phyloP scores from a whole-genome alignment of 2,329 filamentous ascomycete species.

The Diaporthe sp. region DNA sequence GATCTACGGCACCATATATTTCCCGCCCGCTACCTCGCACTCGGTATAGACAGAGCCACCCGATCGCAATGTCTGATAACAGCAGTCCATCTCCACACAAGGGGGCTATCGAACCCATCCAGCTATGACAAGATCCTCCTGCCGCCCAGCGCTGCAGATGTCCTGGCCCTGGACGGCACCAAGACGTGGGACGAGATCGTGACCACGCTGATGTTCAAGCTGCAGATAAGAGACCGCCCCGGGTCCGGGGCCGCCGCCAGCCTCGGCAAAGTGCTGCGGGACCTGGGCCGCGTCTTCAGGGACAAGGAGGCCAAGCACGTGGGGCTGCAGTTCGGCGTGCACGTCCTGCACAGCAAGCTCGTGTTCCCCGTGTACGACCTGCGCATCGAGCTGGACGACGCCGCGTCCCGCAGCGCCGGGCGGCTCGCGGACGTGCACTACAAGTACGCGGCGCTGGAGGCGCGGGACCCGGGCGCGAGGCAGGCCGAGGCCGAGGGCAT shows the following conservation, averaged over 20 bases:
- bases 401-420: constrained; percentile 47
- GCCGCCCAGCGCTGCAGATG: constrained; percentile 47
- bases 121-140: constrained; percentile 48
- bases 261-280: constrained; percentile 60
- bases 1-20: constrained; percentile 45
- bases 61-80: constrained; percentile 70
- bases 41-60: constrained; percentile 73
- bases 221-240: constrained; percentile 58
- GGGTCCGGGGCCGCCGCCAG: too few relatives aligned
- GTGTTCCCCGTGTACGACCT: constrained; percentile 2
- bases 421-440: constrained; percentile 53
- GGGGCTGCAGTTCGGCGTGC: constrained; percentile 48
- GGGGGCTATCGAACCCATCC: constrained; percentile 56
- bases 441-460: constrained; percentile 44
- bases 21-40: constrained; percentile 63
- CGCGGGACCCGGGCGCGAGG: constrained; percentile 48
- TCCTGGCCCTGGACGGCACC: constrained; percentile 17
- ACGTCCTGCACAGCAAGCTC: constrained; percentile 37
- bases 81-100: not conserved
- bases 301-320: constrained; percentile 58
- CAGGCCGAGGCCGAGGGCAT: constrained; percentile 72
- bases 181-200: not conserved
- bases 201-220: constrained; percentile 53
- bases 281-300: constrained; percentile 62
- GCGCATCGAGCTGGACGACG: constrained; percentile 57